These are phyloP conservation scores for Bremia lactucae DNA, from an alignment of 352 stramenopile genomes.

Conservation along the genomic window DNA sequence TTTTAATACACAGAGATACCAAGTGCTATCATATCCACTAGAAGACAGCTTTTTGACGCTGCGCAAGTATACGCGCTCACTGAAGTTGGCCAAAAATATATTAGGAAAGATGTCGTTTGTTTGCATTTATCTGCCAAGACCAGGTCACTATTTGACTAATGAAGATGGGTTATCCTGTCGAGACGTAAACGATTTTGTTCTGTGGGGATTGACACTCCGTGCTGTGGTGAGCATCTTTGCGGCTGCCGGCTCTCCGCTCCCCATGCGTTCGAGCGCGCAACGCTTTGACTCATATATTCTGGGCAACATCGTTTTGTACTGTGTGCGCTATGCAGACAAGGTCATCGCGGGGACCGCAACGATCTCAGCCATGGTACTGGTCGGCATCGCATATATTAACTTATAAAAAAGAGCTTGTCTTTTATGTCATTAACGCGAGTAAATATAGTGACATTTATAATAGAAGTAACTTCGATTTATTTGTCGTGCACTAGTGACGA, in stretches of 20 bases:
- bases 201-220: slow-evolving; percentile 77
- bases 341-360: slow-evolving; percentile 33
- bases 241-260: slow-evolving; percentile 28
- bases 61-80: slow-evolving; percentile 20
- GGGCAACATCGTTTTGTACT: slow-evolving; percentile 40
- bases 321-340: slow-evolving; percentile 40
- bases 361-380: slow-evolving; percentile 31
- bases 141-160: slow-evolving; percentile 24
- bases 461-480: slow-evolving; percentile 19
- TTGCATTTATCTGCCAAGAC: slow-evolving; percentile 69
- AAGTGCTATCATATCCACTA: slow-evolving; percentile 42
- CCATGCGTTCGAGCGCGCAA: slow-evolving; percentile 37
- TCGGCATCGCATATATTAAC: slow-evolving; percentile 28
- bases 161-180: slow-evolving; percentile 29
- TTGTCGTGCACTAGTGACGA: not conserved
- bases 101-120: slow-evolving; percentile 55
- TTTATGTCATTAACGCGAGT: not conserved
- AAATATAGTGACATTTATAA: slow-evolving; percentile 2
- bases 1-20: slow-evolving; percentile 45
- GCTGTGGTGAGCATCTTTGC: slow-evolving; percentile 49
- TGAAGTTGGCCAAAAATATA: slow-evolving; percentile 14
- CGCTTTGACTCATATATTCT: slow-evolving; percentile 47
- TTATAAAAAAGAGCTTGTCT: too few relatives aligned
- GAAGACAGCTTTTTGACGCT: slow-evolving; percentile 46
- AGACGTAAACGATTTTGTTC: slow-evolving; percentile 56